A percentile compares a stretch with the other conserved stretches of the same genome.
These are phyloP conservation scores for Acacia concinna DNA, from an alignment of 331 rosid species.

Conservation along the genomic window DNA sequence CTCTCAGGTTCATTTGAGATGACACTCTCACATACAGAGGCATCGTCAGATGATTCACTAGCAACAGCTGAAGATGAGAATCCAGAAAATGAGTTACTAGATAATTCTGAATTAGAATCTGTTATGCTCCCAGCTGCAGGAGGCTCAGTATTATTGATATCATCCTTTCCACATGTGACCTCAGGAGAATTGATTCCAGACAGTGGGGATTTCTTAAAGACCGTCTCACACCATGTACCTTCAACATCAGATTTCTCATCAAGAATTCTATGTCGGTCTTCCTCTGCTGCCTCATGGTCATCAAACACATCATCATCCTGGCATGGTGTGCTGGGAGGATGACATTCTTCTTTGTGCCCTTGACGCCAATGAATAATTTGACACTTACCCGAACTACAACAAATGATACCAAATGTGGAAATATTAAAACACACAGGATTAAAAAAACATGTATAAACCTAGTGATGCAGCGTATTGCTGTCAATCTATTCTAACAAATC, in stretches of 20 bases:
- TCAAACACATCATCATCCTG: conserved; percentile 26
- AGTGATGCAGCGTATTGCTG: not conserved
- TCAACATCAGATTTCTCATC: conserved; percentile 32
- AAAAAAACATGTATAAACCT: conserved; percentile 19
- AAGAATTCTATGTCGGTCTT: conserved; percentile 33
- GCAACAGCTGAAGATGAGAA: conserved; percentile 59
- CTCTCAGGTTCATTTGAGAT: conserved; percentile 57
- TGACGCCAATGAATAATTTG: conserved; percentile 94
- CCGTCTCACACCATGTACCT: conserved; percentile 20
- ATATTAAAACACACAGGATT: not conserved
- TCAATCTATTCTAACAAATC: not conserved
- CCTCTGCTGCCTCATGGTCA: conserved; percentile 39
- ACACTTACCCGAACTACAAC: conserved; percentile 80
- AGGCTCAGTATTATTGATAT: conserved; percentile 42
- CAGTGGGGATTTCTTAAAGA: conserved; percentile 33
- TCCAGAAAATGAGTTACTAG: conserved; percentile 75
- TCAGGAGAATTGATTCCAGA: conserved; percentile 31
- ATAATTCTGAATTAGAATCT: conserved; percentile 53
- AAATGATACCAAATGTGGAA: conserved; percentile 23
- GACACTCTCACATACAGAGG: conserved; percentile 68
- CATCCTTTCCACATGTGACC: conserved; percentile 42
- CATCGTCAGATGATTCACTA: conserved; percentile 74
- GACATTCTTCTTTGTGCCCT: conserved; percentile 89
- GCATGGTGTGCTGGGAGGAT: conserved; percentile 42
- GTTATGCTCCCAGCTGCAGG: conserved; percentile 39